A percentile compares a stretch with the other conserved stretches of the same genome.
These are phyloP conservation scores for Exophiala viscosa DNA, from an alignment of 2,329 filamentous ascomycete species.

Conservation along the genomic window DNA sequence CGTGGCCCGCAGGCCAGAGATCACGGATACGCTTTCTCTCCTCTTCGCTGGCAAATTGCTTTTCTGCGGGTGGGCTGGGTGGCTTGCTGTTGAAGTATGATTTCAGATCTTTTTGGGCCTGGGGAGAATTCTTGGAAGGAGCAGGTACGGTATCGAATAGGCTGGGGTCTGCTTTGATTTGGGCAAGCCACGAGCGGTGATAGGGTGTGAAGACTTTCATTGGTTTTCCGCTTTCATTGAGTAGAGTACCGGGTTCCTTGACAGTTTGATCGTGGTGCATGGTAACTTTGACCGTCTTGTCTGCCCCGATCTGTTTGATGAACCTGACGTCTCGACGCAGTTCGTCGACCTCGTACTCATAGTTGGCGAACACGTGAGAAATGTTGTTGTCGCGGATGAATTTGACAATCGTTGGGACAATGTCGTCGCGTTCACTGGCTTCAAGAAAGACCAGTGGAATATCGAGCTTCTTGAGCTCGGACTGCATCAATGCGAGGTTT, in stretches of 20 bases:
- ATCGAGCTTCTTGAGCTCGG: conserved; percentile 45
- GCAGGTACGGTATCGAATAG: conserved; percentile 42
- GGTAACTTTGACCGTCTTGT: conserved; percentile 36
- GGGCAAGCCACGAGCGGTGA: conserved; percentile 45
- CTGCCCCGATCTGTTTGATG: conserved; percentile 34
- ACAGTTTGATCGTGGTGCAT: conserved; percentile 50
- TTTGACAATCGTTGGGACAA: conserved; percentile 40
- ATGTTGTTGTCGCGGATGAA: conserved; percentile 45
- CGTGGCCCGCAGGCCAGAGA: conserved; percentile 38
- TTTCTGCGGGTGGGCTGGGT: conserved; percentile 32
- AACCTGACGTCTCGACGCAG: conserved; percentile 45
- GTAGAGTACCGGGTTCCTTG: conserved; percentile 44
- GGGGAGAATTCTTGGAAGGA: conserved; percentile 35
- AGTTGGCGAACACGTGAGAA: conserved; percentile 48
- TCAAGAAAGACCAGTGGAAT: conserved; percentile 49
- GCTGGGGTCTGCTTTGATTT: conserved; percentile 41
- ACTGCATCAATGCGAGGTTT: conserved; percentile 43
- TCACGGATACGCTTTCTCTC: conserved; percentile 34
- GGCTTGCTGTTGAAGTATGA: conserved; percentile 32
- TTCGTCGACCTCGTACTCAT: conserved; percentile 47
- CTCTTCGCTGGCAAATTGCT: conserved; percentile 33
- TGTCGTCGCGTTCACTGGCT: conserved; percentile 41
- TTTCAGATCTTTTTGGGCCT: conserved; percentile 38
- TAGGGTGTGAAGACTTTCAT: conserved; percentile 54
- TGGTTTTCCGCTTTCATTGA: conserved; percentile 42